Evolutionary conservation across 1,284 basidiomycete genomes (phyloP).

Genomic region (Peniophora sp.): DNA sequence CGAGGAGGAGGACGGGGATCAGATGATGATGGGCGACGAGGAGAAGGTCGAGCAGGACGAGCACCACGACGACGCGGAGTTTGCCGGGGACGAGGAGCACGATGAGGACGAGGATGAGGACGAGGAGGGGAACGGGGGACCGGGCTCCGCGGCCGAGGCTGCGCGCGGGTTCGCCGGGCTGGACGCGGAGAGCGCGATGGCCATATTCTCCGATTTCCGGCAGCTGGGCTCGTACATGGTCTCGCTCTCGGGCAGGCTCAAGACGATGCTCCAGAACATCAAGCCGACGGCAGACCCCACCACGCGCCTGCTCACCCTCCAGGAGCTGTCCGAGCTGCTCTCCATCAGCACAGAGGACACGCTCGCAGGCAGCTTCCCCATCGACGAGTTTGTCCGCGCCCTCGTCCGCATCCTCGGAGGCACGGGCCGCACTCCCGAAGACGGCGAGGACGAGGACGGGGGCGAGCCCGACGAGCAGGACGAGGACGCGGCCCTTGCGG

Average conservation of each 20-base stretch:
- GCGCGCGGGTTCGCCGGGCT: slow-evolving; percentile 45
- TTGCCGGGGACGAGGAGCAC: slow-evolving; percentile 30
- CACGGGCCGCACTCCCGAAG: slow-evolving; percentile 62
- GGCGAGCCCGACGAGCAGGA: slow-evolving; percentile 66
- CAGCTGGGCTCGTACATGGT: slow-evolving; percentile 89
- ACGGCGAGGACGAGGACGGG: slow-evolving; percentile 51
- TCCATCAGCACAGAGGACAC: slow-evolving; percentile 98
- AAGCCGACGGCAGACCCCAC: slow-evolving; percentile 75
- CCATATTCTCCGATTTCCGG: slow-evolving; percentile 78
- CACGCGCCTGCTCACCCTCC: slow-evolving; percentile 81
- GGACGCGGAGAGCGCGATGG: slow-evolving; percentile 71
- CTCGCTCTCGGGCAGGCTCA: slow-evolving; percentile 78
- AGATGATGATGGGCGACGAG: slow-evolving; percentile 22
- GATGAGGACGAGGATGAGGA: slow-evolving; percentile 35
- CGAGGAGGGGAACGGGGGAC: slow-evolving; percentile 36
- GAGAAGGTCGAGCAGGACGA: slow-evolving; percentile 12
- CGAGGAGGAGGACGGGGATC: slow-evolving; percentile 55
- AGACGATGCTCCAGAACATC: slow-evolving; percentile 86
- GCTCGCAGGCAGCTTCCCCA: slow-evolving; percentile 88
- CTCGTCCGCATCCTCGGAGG: slow-evolving; percentile 90
- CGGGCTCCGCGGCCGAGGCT: slow-evolving; percentile 24
- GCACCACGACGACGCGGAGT: slow-evolving; percentile 35
- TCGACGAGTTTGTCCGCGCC: slow-evolving; percentile 88
- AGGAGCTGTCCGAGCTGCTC: slow-evolving; percentile 91
- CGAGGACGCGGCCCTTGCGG: slow-evolving; percentile 80